Conservation (phyloP, 2,329 filamentous ascomycete species). For the Curvularia sp. region DNA sequence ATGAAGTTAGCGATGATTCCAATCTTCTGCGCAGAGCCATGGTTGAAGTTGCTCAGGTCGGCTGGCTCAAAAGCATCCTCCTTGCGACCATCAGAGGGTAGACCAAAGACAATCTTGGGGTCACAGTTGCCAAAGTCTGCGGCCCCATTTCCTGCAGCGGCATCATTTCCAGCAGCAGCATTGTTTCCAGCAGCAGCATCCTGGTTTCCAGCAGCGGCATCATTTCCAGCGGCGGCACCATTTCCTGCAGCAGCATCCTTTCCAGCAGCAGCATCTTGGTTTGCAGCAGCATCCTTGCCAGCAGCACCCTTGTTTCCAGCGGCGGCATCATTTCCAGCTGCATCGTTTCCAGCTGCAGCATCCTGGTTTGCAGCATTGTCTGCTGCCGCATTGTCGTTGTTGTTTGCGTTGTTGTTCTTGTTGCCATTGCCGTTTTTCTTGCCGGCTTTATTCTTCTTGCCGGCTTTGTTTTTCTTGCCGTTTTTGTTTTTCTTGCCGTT, state of each 20-base stretch:
- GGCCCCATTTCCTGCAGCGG: background rate
- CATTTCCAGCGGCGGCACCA: background rate
- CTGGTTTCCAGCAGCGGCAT: background rate
- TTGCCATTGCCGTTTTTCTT: background rate
- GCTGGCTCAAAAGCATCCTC: constrained; percentile 54
- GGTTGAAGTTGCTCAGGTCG: constrained; percentile 57
- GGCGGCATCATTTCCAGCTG: background rate
- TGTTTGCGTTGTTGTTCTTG: background rate
- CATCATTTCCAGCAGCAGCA: background rate
- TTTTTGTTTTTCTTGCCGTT: background rate
- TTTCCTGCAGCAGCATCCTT: constrained; percentile 5
- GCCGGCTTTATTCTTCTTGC: background rate
- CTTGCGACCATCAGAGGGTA: constrained; percentile 58
- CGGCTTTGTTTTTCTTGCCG: background rate
- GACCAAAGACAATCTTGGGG: constrained; percentile 60
- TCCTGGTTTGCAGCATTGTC: constrained; percentile 1
- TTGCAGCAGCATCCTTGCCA: constrained; percentile 5
- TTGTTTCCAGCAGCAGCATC: constrained; percentile 1
- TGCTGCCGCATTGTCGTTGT: constrained; percentile 6
- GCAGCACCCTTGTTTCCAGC: background rate
- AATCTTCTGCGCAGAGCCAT: constrained; percentile 61
- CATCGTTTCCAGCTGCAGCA: constrained; percentile 5
- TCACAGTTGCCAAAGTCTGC: constrained; percentile 56
- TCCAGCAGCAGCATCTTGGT: constrained; percentile 5
- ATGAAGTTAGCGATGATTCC: constrained; percentile 59